Evolutionary conservation across 2,329 filamentous ascomycete genomes (phyloP).

Genomic region (Pseudogymnoascus sp.): DNA sequence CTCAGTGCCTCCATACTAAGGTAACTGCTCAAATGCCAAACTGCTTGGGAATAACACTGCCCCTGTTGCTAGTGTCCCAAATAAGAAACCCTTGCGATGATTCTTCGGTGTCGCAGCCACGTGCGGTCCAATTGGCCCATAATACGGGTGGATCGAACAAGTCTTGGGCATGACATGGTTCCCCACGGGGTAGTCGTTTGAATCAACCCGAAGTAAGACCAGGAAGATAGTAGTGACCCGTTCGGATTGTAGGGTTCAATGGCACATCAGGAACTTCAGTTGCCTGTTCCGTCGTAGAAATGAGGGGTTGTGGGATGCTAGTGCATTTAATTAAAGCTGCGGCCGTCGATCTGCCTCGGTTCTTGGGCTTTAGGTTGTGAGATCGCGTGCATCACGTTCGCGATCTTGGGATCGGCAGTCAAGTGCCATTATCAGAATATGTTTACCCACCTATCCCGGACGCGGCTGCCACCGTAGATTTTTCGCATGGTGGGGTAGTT

Average conservation of each 20-base stretch:
- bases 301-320: background rate
- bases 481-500: background rate
- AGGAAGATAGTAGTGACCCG: background rate
- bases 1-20: background rate
- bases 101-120: background rate
- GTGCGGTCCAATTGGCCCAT: background rate
- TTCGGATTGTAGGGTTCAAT: background rate
- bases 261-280: background rate
- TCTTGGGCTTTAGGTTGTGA: background rate
- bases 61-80: background rate
- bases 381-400: conserved; percentile 1
- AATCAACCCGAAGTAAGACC: background rate
- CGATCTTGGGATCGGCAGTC: background rate
- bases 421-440: background rate
- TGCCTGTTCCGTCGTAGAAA: background rate
- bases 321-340: background rate
- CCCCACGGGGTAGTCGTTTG: background rate
- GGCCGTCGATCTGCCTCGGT: conserved; percentile 3
- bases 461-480: background rate
- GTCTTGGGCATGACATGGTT: background rate
- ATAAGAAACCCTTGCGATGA: background rate
- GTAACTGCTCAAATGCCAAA: background rate
- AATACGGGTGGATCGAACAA: background rate
- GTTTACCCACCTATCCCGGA: background rate
- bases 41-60: background rate